Evolutionary conservation across 371 early-diverging fungal species (phyloP), one percentile per base, ranked within the genome.

Genomic region (Apophysomyces variabilis): DNA sequence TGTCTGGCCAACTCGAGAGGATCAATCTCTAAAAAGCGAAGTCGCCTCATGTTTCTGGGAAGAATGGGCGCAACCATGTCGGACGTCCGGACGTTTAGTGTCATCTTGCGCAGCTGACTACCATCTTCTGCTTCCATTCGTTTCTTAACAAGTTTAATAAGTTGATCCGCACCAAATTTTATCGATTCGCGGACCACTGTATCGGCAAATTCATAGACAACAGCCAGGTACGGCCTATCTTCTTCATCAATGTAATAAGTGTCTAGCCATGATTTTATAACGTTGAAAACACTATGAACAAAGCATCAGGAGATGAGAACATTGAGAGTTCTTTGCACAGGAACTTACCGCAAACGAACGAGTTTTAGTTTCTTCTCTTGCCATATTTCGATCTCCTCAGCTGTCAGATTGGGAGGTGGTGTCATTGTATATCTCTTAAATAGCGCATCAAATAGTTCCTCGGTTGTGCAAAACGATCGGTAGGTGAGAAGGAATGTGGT

Each of bases 211-310:
- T 89, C 80, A 46, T 86, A 82, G 16, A 96, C 79, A 65, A 75
- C 78, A 21, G 91, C 87, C 41, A 96, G 74, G 16, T 88, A 85
- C 4, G 43, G 72, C 14, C 75, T 66, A 59, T 91, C 92, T 64
- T 90, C 86, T 66, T 90, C 90, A 65, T 95, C 95, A 13, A 90
- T 79, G 81, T 90, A 96, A 71, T 91, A 91, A 57, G 82, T 82
- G 66, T 96, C 96, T 7, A 98, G 80, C 98, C 98, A 98, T 8
- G 87, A 85, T 68, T 95, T 95, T 72, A 96, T 89, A 8, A 96
- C 88, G 71, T 95, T 96, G 74, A 90, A 92, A 3, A 98, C 96
- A n/a, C 87, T 80, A 57, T 38, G 9, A 18, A 35, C 14, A 46
- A 45, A 1, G 8, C 6, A 14, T 62, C 4, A 26, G 3, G 47